phyloP scores from a whole-genome alignment of 768 basidiomycete species.

The Podaxis sp. region DNA sequence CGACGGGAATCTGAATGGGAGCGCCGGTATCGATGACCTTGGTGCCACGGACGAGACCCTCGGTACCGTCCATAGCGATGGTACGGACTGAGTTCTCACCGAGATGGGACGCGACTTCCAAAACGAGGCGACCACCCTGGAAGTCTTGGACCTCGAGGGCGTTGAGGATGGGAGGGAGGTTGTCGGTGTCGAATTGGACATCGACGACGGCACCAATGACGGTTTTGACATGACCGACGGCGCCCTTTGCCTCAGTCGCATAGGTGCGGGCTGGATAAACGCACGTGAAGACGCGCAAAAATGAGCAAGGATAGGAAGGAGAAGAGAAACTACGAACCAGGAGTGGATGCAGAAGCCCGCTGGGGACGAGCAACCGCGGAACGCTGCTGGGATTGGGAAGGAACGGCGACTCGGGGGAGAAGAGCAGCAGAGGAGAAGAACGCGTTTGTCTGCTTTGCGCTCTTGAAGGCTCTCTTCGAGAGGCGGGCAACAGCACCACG shows the following conservation, averaged over 20 bases:
- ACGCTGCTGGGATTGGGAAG: constrained; percentile 38
- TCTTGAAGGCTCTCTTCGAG: constrained; percentile 78
- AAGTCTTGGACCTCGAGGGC: constrained; percentile 97
- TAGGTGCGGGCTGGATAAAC: constrained; percentile 65
- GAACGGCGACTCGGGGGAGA: constrained; percentile 51
- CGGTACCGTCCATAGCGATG: constrained; percentile 99
- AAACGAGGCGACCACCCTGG: constrained; percentile 93
- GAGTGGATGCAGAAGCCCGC: constrained; percentile 40
- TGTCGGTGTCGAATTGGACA: constrained; percentile 94
- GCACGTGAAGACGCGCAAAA: constrained; percentile 20
- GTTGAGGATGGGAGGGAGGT: constrained; percentile 96
- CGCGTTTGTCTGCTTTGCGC: constrained; percentile 69
- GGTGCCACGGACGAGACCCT: constrained; percentile 99
- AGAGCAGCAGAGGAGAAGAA: constrained; percentile 77
- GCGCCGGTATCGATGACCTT: constrained; percentile 95
- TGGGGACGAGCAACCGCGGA: constrained; percentile 44
- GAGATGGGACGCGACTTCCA: constrained; percentile 97
- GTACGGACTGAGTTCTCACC: constrained; percentile 99
- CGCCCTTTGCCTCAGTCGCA: constrained; percentile 81
- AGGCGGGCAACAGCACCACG: constrained; percentile 85
- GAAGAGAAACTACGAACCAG: constrained; percentile 41
- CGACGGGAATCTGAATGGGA: constrained; percentile 96
- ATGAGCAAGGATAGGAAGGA: constrained; percentile 14
- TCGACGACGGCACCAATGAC: constrained; percentile 99
- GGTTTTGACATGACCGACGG: constrained; percentile 85